Base-by-base conservation (phyloP, 306 rosid species). In the Arachis hypogaea region DNA sequence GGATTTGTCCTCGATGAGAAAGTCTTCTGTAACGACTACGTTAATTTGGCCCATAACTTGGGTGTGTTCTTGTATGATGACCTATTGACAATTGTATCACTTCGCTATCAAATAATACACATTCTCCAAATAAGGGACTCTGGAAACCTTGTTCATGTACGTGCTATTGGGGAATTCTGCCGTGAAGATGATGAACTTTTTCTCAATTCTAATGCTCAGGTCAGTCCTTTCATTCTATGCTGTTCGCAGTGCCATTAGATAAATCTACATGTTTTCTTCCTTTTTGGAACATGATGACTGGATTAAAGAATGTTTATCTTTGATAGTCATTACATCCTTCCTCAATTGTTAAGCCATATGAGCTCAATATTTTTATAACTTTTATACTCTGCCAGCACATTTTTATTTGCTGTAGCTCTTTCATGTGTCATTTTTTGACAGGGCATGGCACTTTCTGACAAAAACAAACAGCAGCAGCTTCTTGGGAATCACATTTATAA, bases 1-100 rank as follows among this genome's bases (percentile, higher is more conserved):
- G 99, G 99, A 77, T 79, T 70, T 70, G 70, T 84, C 66, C 86
- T 94, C 81, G 99, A 94, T 74, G 88, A 82, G 85, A 92, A 87
- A 83, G 85, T 86, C 75, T 91, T 92, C 82, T 82, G 81, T 76
- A 82, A 92, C 74, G 99, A 94, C 86, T 94, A 85, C 77, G 89
- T 94, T 70, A 88, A 89, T 80, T 84, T 94, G 81, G 80, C 90
- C 50, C 92, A 89, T 82, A 94, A 94, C 75, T 78, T 82, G 86
- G 99, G 97, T 11, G 99, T 88, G 86, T 94, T 86, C 88, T 86
- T 94, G 87, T 90, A 94, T 61, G 99, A 94, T 79, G 99, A 94
- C 84, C 85, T 94, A 58, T 82, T 94, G 85, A 95, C 99, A 40
- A 90, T 94, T 76, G 96, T 92, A 61, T 94, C 99, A 61, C 90